Base-by-base conservation (phyloP, 73 alveolate genomes). In the Tetrahymena borealis region DNA sequence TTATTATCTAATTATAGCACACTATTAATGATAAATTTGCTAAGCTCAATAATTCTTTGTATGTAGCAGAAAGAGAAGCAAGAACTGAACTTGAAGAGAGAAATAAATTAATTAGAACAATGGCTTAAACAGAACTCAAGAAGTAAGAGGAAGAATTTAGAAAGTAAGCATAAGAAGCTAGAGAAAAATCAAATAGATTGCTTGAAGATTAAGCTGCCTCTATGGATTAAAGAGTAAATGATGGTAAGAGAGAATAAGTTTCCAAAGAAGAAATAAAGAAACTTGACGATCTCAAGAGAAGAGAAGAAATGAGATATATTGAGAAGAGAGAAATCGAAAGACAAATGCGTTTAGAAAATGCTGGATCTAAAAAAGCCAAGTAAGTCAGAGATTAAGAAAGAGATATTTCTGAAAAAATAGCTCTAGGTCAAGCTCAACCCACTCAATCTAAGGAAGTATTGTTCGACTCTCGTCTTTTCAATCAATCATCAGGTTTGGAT, bases 391-490 rank as follows among this genome's bases (percentile, higher is more conserved):
- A 98, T 92, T 97, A 96, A 41, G 99, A 98, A 38, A 97, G 99
- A 94, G 99, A 98, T 91, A 97, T 99, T 39, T 96, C 99, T 91
- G 99, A 99, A 95, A 97, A 98, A 93, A 98, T 98, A 24, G 99
- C 99, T 31, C 95, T 99, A 9, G 99, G 99, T 24, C 96, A 97
- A 96, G 99, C 97, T 39, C 91, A 93, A 91, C 95, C 95, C 32
- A 93, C 95, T 11, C 33, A 40, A 13, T 32, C 91, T 11, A 93
- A 93, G 13, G 85, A 60, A 60, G 85, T 60, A 10, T 15, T 60
- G 35, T 60, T 60, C 28, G 85, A 60, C 28, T 60, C n/a, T 5
- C 85, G 85, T 60, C 85, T 60, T n/a, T 60, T 60, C 85, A 60
- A 60, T 60, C 28, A 60, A 60, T 24, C n/a, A 24, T 60, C 85